These are phyloP conservation scores for Nannochloris sp. DNA, from an alignment of 139 green algal genomes.

Conservation along the genomic window DNA sequence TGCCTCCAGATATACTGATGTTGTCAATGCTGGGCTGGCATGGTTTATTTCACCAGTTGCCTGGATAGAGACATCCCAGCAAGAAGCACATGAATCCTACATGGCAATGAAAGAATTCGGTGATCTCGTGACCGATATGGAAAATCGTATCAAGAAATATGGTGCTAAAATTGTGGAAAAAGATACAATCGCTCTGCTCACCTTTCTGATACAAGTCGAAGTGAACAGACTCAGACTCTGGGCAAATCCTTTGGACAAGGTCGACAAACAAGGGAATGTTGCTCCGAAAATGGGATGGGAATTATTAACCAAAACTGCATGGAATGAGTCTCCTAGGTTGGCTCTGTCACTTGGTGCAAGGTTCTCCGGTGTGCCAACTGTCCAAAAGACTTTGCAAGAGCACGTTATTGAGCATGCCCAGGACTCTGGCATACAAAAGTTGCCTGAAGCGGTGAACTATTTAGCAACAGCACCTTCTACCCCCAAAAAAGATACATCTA, in stretches of 20 bases:
- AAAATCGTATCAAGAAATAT: no score
- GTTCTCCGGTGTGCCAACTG: conserved; percentile 8
- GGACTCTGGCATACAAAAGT: conserved; percentile 26
- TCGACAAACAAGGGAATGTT: neutral
- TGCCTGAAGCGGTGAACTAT: conserved; percentile 44
- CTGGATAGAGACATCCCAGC: neutral
- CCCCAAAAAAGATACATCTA: neutral
- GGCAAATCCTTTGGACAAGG: conserved; percentile 14
- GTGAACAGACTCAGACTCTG: conserved; percentile 48
- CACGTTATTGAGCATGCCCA: conserved; percentile 34
- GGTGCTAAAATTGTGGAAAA: no score
- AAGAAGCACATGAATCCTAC: neutral
- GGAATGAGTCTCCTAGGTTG: conserved; percentile 51
- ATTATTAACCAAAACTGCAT: conserved; percentile 34
- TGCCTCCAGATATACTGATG: neutral
- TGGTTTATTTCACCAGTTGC: neutral
- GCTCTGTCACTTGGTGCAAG: conserved; percentile 32
- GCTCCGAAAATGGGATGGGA: conserved; percentile 18
- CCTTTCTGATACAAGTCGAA: conserved; percentile 24
- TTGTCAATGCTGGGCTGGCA: neutral
- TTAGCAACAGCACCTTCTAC: conserved; percentile 33
- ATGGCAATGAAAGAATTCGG: no score
- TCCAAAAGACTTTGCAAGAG: conserved; percentile 22
- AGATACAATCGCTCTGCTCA: no score
- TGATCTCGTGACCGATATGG: no score